A percentile compares a stretch with the other conserved stretches of the same genome.
These are phyloP conservation scores for Fusarium fujikuroi DNA, from an alignment of 2,329 filamentous ascomycete genomes.

Conservation along the genomic window DNA sequence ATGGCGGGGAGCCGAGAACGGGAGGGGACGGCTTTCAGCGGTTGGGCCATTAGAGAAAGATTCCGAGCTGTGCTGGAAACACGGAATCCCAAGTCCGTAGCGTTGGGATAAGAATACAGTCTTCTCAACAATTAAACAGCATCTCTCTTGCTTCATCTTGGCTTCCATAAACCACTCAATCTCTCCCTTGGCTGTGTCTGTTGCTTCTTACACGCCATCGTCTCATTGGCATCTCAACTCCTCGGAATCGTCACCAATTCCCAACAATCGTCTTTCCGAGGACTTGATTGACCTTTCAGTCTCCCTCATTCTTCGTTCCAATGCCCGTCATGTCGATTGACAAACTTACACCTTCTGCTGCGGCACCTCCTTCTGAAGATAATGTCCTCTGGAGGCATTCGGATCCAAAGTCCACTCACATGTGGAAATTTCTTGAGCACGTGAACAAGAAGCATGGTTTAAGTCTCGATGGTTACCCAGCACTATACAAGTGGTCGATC, in stretches of 20 bases:
- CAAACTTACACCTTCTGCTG: conserved; percentile 35
- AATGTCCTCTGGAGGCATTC: conserved; percentile 77
- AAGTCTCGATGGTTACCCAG: conserved; percentile 72
- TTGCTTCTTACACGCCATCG: background rate
- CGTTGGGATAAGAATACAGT: conserved; percentile 15
- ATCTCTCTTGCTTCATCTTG: conserved; percentile 2
- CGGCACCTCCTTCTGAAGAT: conserved; percentile 32
- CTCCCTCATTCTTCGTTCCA: background rate
- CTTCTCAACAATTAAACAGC: conserved; percentile 11
- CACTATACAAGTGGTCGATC: conserved; percentile 88
- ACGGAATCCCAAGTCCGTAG: conserved; percentile 30
- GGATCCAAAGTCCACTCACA: conserved; percentile 72
- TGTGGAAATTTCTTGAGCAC: conserved; percentile 76
- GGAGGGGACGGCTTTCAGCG: conserved; percentile 44
- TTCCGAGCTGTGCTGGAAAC: conserved; percentile 27
- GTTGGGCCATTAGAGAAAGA: conserved; percentile 25
- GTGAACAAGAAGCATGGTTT: conserved; percentile 76
- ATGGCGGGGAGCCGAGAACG: conserved; percentile 38
- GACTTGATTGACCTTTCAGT: background rate
- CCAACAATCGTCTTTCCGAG: conserved; percentile 7
- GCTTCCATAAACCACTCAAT: conserved; percentile 2
- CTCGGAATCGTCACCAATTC: conserved; percentile 18
- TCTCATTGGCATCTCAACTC: conserved; percentile 2
- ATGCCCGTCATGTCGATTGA: conserved; percentile 44
- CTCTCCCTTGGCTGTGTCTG: background rate